Percentiles rank a stretch among this genome's conserved stretches.
phyloP scores from a whole-genome alignment of 306 rosid species.

The Dalbergia cultrata region DNA sequence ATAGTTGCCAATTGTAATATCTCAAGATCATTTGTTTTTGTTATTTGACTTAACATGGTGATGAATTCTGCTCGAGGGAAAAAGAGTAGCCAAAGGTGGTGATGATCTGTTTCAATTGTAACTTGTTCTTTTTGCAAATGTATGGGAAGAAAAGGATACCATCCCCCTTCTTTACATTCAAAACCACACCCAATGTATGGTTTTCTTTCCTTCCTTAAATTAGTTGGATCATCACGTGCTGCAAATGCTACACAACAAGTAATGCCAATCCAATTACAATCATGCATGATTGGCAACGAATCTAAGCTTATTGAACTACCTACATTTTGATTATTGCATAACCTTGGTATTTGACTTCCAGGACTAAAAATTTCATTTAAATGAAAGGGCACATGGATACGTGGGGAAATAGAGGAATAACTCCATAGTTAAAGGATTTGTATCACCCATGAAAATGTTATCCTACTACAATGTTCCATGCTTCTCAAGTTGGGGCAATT shows the following conservation, averaged over 20 bases:
- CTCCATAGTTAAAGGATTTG: background rate
- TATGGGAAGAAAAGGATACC: background rate
- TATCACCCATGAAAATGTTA: slow-evolving; percentile 10
- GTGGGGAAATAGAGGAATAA: background rate
- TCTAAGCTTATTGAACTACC: background rate
- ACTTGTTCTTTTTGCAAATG: background rate
- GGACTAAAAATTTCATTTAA: background rate
- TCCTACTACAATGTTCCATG: background rate
- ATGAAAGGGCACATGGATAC: too few relatives aligned
- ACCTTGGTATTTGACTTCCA: slow-evolving; percentile 27
- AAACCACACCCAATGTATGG: background rate
- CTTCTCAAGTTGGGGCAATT: slow-evolving; percentile 26
- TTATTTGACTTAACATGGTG: too few relatives aligned
- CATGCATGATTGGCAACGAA: background rate
- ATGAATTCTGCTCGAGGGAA: too few relatives aligned
- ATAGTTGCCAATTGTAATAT: background rate
- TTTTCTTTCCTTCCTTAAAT: background rate
- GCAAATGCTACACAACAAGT: background rate
- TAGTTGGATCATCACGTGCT: background rate
- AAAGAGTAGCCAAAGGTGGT: background rate
- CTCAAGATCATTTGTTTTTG: too few relatives aligned
- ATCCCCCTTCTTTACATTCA: background rate
- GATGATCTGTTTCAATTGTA: background rate
- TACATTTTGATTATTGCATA: background rate
- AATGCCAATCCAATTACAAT: background rate